These are phyloP conservation scores for Colletotrichum sp. DNA, from an alignment of 2,329 filamentous ascomycete species.

Conservation along the genomic window DNA sequence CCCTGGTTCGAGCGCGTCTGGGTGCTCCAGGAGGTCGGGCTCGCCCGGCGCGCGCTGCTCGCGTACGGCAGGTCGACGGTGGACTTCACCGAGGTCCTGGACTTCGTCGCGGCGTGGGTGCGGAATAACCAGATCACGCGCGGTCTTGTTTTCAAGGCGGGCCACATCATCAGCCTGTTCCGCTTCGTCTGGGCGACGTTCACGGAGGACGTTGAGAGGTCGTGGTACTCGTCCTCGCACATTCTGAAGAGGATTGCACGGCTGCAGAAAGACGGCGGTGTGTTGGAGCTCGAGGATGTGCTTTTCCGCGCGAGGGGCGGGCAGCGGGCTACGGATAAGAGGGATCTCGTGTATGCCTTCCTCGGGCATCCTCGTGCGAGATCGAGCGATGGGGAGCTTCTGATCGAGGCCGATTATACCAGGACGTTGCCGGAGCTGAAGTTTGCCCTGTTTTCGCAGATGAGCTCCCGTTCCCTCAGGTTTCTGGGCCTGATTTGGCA, in stretches of 20 bases:
- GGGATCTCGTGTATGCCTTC: not conserved
- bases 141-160: not conserved
- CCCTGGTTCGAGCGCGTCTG: conserved; percentile 11
- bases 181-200: not conserved
- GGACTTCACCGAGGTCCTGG: not conserved
- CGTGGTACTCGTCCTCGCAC: not conserved
- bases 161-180: not conserved
- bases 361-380: not conserved
- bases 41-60: not conserved
- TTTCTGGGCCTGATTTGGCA: not conserved
- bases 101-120: not conserved
- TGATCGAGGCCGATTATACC: not conserved
- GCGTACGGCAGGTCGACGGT: not conserved
- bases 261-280: not conserved
- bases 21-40: conserved; percentile 3
- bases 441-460: not conserved
- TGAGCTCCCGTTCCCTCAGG: not conserved
- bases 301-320: not conserved
- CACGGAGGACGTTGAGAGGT: not conserved
- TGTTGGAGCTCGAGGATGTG: not conserved
- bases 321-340: not conserved
- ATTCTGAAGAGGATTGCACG: not conserved
- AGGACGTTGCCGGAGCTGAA: not conserved
- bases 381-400: not conserved
- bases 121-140: not conserved